Conservation (phyloP, 164 flowering plant genomes). For the Aristolochia fimbriata region DNA sequence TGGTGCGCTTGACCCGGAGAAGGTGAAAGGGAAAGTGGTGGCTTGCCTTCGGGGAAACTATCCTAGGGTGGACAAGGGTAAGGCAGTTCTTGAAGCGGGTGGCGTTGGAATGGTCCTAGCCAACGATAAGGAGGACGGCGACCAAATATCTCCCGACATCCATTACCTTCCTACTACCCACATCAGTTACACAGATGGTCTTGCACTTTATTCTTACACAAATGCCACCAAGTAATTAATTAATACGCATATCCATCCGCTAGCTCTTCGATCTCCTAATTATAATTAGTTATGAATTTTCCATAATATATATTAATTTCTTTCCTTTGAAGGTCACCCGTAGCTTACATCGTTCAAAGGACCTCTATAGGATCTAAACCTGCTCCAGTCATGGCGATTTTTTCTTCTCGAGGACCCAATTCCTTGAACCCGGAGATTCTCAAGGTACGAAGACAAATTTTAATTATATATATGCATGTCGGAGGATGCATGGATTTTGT, state of each 20-base stretch:
- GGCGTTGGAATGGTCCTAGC: slow-evolving; percentile 49
- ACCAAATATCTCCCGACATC: slow-evolving; percentile 26
- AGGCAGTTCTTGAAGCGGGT: slow-evolving; percentile 26
- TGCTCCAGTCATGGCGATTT: slow-evolving; percentile 73
- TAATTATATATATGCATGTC: too few species aligned
- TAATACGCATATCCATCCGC: too few species aligned
- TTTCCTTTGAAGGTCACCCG: slow-evolving; percentile 29
- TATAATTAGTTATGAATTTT: too few species aligned
- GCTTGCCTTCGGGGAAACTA: slow-evolving; percentile 55
- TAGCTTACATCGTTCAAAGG: slow-evolving; percentile 32
- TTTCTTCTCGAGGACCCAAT: slow-evolving; percentile 77
- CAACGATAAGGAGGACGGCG: slow-evolving; percentile 27
- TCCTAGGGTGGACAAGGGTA: slow-evolving; percentile 43
- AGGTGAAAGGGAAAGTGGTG: slow-evolving; percentile 54
- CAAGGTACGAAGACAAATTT: too few species aligned
- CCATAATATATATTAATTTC: too few species aligned
- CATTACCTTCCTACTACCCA: slow-evolving; percentile 47
- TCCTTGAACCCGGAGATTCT: slow-evolving; percentile 56
- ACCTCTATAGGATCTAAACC: slow-evolving; percentile 40
- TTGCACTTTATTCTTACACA: slow-evolving; percentile 27
- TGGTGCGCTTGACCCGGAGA: slow-evolving; percentile 32
- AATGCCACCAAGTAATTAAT: slow-evolving; percentile 43
- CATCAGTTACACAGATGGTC: slow-evolving; percentile 28
- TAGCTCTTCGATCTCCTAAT: not conserved
- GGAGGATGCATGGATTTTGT: too few species aligned